Percentiles rank a stretch among this genome's conserved stretches.
Conservation (phyloP, 176 grass and related monocot genomes). For the Musa itinerans region DNA sequence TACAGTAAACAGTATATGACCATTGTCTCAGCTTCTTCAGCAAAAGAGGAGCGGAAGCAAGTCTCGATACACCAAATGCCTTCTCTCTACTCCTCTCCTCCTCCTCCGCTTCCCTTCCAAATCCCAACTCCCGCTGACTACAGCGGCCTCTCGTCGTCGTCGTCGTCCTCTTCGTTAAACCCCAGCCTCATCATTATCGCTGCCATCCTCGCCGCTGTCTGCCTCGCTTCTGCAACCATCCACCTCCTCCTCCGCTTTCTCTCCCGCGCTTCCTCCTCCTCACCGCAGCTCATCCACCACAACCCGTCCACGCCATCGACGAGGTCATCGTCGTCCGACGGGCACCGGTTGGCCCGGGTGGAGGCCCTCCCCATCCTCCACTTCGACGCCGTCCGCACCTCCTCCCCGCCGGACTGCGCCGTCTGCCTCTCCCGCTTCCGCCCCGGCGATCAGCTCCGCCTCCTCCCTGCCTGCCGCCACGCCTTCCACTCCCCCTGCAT, state of each 20-base stretch:
- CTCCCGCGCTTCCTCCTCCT: background rate
- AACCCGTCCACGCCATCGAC: background rate
- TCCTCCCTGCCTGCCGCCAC: background rate
- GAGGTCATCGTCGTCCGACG: background rate
- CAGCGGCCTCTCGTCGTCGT: background rate
- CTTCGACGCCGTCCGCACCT: background rate
- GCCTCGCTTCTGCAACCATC: background rate
- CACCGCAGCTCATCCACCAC: background rate
- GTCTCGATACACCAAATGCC: no score
- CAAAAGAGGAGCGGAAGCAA: no score
- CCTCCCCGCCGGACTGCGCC: constrained; percentile 26
- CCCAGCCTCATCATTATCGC: background rate
- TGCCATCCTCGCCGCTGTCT: background rate
- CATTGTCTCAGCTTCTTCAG: no score
- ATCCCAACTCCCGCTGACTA: background rate
- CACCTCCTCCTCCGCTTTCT: background rate
- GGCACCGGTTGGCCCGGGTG: background rate
- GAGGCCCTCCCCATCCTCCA: background rate
- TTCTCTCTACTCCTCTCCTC: no score
- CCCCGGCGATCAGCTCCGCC: constrained; percentile 10
- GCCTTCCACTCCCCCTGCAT: background rate
- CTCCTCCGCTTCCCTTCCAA: background rate
- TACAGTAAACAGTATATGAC: no score
- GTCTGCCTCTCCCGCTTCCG: constrained; percentile 26
- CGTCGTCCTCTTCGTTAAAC: background rate